Evolutionary conservation across 2,329 filamentous ascomycete species (phyloP).

Genomic region (Macrophomina phaseolina): DNA sequence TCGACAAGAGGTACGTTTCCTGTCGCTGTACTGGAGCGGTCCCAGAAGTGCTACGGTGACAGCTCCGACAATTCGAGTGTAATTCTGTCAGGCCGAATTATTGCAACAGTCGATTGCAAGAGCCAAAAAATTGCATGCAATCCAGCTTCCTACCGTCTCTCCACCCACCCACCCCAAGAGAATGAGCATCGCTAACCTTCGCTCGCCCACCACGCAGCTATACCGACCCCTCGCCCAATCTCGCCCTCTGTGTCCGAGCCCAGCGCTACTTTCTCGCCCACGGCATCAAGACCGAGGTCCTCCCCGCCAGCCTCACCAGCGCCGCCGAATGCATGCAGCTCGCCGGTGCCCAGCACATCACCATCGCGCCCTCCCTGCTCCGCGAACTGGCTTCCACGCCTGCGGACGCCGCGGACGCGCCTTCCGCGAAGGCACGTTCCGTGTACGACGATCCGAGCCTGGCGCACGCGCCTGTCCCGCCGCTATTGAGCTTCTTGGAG

Average conservation of each 20-base stretch:
- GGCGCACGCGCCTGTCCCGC: background rate
- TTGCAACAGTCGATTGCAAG: no score
- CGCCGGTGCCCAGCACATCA: slow-evolving; percentile 64
- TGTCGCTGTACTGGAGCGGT: no score
- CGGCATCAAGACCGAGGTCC: slow-evolving; percentile 54
- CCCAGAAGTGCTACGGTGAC: no score
- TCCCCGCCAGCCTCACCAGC: slow-evolving; percentile 64
- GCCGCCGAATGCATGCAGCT: slow-evolving; percentile 64
- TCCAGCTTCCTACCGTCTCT: no score
- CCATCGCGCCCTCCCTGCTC: slow-evolving; percentile 62
- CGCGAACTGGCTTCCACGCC: slow-evolving; percentile 34
- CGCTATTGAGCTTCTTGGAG: slow-evolving; percentile 2
- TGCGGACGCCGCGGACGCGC: background rate
- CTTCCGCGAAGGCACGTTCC: background rate
- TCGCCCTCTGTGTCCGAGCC: slow-evolving; percentile 57
- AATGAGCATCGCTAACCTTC: slow-evolving; percentile 24
- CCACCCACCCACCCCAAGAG: no score
- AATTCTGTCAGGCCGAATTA: no score
- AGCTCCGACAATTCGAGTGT: no score
- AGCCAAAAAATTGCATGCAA: no score
- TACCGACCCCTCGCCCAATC: slow-evolving; percentile 55
- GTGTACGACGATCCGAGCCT: background rate
- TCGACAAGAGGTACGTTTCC: slow-evolving; percentile 26
- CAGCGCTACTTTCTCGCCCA: slow-evolving; percentile 58
- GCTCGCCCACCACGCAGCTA: slow-evolving; percentile 36